Base-by-base conservation (phyloP, 345 rosid species). In the Hibiscus tridactylites region DNA sequence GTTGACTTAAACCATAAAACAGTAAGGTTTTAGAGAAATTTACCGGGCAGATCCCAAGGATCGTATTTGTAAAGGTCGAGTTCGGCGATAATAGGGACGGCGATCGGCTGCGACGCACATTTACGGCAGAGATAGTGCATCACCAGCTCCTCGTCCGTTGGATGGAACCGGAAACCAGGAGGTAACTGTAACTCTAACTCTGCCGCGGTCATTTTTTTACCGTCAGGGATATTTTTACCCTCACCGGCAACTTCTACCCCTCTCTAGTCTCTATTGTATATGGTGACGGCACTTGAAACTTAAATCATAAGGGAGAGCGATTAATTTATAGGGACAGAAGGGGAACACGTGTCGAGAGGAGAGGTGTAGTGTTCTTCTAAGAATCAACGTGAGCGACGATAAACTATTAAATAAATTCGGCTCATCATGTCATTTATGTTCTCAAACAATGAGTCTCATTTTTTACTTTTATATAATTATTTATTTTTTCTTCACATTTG, bases 41-140 rank as follows among this genome's bases (percentile, higher is more conserved):
- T 85, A 93, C 98, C 96, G 16, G 95, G 98, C 67, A 94, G 95
- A 6, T 88, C 90, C 97, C 98, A 94, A 2, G 98, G 97, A 68
- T 91, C 83, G 72, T 54, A 78, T 75, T 87, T 85, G 85, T 94
- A 94, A 71, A 94, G 88, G 72, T 91, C 98, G 74, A 90, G 84
- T 71, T 94, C 98, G 13, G 93, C 88, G 46, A 91, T 80, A 21
- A 91, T 87, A 35, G 96, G 89, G 1, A 89, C 96, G 31, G 88
- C 76, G 61, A 94, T 88, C 16, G 79, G 39, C 79, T 90, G 96
- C 37, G 97, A 91, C 6, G 89, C 76, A 66, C 97, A 90, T 81
- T 83, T 87, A 9, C 90, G 92, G 80, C 91, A 84, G 11, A 94
- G 89, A 65, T 94, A 94, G 78, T 91, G 91, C 78, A 72, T 81